Percentiles rank a stretch among this genome's conserved stretches.
Conservation (phyloP, 2,329 filamentous ascomycete species). For the Ramularia collo-cygni region DNA sequence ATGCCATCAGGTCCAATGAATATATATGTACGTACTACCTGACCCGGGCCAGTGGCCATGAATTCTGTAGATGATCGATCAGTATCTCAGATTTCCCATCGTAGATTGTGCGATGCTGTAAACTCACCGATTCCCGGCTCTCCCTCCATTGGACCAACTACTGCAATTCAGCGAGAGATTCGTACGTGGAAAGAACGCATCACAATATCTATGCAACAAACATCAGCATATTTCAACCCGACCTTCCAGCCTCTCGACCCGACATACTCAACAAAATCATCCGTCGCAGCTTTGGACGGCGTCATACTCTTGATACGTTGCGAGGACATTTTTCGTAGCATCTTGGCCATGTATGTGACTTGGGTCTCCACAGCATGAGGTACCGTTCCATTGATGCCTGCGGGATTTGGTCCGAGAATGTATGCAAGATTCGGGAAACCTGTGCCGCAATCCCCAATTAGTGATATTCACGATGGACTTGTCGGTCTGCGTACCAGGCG, state of each 20-base stretch:
- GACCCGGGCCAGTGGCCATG: constrained; percentile 66
- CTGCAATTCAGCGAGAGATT: constrained; percentile 57
- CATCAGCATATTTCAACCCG: too few species aligned
- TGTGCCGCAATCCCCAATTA: background rate
- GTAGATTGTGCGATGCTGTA: too few species aligned
- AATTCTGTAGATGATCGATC: too few species aligned
- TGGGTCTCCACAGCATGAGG: constrained; percentile 58
- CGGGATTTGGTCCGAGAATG: constrained; percentile 19
- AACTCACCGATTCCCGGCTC: constrained; percentile 52
- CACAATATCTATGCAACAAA: constrained; percentile 21
- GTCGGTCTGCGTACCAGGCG: constrained; percentile 14
- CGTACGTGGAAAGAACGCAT: constrained; percentile 46
- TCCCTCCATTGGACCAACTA: constrained; percentile 65
- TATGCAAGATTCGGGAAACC: constrained; percentile 22
- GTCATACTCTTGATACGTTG: constrained; percentile 60
- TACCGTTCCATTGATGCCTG: constrained; percentile 15
- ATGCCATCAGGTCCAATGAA: too few species aligned
- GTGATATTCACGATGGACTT: background rate
- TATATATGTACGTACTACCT: constrained; percentile 32
- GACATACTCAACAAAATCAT: constrained; percentile 16
- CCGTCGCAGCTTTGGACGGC: constrained; percentile 52
- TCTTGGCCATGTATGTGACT: constrained; percentile 57
- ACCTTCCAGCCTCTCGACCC: too few species aligned
- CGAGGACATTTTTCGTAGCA: constrained; percentile 58
- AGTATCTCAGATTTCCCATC: too few species aligned